Evolutionary conservation across 805 yeast genomes (phyloP), one percentile per base, ranked within the genome.

Genomic region (Tetrapisispora iriomotensis): DNA sequence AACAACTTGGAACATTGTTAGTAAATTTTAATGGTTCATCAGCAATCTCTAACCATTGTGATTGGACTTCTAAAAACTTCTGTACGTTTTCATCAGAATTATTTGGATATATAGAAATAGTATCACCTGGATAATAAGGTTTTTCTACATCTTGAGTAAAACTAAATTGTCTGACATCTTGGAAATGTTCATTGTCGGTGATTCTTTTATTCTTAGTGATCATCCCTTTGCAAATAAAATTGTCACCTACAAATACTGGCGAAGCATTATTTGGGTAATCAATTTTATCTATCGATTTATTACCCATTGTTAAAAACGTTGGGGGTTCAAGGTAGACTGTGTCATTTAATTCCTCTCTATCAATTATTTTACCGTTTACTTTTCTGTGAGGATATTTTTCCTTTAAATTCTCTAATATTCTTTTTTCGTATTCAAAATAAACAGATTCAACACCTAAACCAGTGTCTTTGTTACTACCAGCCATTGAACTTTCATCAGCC

Each of bases 401-500:
- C 32, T 48, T 39, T 37, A 73, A 42, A 18, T 52, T 60, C 20
- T 55, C 56, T 1, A 79, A 31, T 10, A 82, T 54, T 10, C 63
- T 55, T 7, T 61, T 56, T 46, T 80, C 81, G 87, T 92, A 90
- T 47, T 79, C 87, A 18, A 74, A 68, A 58, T 77, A 88, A 47
- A 70, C 82, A 0, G 79, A 79, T 48, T 90, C 96, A 10, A 73
- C 58, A 8, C 79, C 73, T 9, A 53, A 38, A 12, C 64, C 64
- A 7, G 58, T 51, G 13, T 47, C 53, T 14, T 48, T 54, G 36
- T 60, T 61, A 42, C 62, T 56, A 0, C 92, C 90, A 38, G 81
- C 85, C 1, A 83, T 65, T 8, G 83, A 72, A 60, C 74, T 77
- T 47, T 92, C 97, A 61, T 92, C 96, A 18, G 92, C 85, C 50